These are phyloP conservation scores for Parathielavia appendiculata DNA, from an alignment of 495 filamentous ascomycete species.

Conservation along the genomic window DNA sequence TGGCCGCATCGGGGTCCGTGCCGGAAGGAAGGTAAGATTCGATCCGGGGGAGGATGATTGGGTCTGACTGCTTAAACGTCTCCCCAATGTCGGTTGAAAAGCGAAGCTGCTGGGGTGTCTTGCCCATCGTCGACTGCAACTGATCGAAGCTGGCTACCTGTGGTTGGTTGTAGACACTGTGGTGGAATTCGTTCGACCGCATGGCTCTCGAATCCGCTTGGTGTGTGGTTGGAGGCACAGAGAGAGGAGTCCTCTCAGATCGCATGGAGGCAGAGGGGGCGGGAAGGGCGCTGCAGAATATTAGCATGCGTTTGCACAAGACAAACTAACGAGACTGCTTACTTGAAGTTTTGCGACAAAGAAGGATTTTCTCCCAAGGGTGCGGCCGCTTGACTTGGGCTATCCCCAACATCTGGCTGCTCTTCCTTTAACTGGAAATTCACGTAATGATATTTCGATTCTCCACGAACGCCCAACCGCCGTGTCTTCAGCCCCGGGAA, in stretches of 20 bases:
- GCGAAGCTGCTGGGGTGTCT: conserved; percentile 61
- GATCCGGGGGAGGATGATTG: conserved; percentile 72
- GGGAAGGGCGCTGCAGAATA: conserved; percentile 24
- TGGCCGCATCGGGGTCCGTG: conserved; percentile 78
- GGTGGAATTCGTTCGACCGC: conserved; percentile 30
- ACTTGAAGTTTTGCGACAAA: conserved; percentile 43
- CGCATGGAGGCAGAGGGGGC: conserved; percentile 28
- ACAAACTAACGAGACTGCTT: conserved; percentile 10
- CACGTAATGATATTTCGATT: conserved; percentile 98
- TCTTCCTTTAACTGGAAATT: conserved; percentile 71
- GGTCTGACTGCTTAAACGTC: conserved; percentile 53
- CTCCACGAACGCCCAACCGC: conserved; percentile 84
- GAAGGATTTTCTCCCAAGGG: conserved; percentile 35
- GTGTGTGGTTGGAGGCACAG: conserved; percentile 51
- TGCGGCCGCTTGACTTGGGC: conserved; percentile 31
- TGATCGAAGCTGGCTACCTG: conserved; percentile 41
- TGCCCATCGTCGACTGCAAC: conserved; percentile 42
- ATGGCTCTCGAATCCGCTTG: conserved; percentile 23
- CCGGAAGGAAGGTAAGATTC: conserved; percentile 64
- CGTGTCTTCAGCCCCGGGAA: conserved; percentile 92
- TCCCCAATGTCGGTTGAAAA: conserved; percentile 55
- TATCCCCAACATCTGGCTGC: conserved; percentile 44
- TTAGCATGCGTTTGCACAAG: conserved; percentile 8
- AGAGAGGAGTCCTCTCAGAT: conserved; percentile 61
- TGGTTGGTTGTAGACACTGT: conserved; percentile 50